A percentile compares a stretch with the other conserved stretches of the same genome.
Conservation (phyloP, 495 filamentous ascomycete genomes). For the Clavariopsis aquatica region DNA sequence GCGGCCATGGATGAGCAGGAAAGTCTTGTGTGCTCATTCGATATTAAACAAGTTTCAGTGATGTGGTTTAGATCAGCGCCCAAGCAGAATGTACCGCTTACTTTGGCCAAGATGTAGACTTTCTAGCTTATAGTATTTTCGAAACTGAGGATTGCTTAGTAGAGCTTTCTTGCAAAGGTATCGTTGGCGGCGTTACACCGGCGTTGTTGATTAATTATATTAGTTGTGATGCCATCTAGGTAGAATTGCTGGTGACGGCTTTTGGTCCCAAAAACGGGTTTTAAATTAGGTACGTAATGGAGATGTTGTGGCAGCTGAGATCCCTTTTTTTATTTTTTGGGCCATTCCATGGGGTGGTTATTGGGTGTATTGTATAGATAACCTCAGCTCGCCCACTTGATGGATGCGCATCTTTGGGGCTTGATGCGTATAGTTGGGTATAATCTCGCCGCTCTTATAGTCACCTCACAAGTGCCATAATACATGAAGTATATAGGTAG, state of each 20-base stretch:
- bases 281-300: not conserved
- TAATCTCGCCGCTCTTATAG: no score
- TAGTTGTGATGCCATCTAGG: slow-evolving; percentile 48
- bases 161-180: slow-evolving; percentile 42
- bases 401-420: no score
- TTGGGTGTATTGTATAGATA: no score
- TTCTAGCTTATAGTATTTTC: slow-evolving; percentile 51
- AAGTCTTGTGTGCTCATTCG: not conserved
- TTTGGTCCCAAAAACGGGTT: slow-evolving; percentile 12
- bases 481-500: no score
- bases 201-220: slow-evolving; percentile 47
- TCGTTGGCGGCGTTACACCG: slow-evolving; percentile 36
- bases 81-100: slow-evolving; percentile 49
- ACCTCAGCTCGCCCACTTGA: no score
- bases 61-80: slow-evolving; percentile 51
- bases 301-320: no score
- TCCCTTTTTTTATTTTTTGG: no score
- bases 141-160: slow-evolving; percentile 47
- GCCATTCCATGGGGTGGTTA: no score
- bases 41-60: slow-evolving; percentile 14
- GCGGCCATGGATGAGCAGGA: slow-evolving; percentile 1
- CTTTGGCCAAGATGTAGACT: slow-evolving; percentile 48
- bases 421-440: no score
- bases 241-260: slow-evolving; percentile 2
- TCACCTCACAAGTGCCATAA: no score